Conservation (phyloP, 768 basidiomycete genomes). For the Tephrocybe sp. region DNA sequence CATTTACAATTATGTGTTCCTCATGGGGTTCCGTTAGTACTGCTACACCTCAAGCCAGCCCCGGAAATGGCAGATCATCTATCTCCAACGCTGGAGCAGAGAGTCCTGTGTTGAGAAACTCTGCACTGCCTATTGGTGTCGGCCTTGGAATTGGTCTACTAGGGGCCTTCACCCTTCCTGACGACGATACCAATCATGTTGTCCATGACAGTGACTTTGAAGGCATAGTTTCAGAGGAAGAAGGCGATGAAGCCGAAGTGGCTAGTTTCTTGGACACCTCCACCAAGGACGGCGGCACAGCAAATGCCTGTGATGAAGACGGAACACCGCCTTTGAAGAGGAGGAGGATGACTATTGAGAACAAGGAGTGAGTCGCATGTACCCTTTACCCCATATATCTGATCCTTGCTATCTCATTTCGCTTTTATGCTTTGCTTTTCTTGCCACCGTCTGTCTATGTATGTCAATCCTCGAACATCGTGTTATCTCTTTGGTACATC, state of each 20-base stretch:
- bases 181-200: conserved; percentile 25
- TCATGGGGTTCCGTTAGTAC: conserved; percentile 34
- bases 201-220: conserved; percentile 33
- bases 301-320: conserved; percentile 19
- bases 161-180: conserved; percentile 52
- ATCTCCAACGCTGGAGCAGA: conserved; percentile 38
- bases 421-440: conserved; percentile 19
- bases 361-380: conserved; percentile 13
- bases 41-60: conserved; percentile 15
- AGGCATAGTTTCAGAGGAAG: conserved; percentile 29
- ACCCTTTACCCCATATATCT: conserved; percentile 15
- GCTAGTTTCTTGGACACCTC: conserved; percentile 7
- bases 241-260: conserved; percentile 25
- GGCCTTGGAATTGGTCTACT: conserved; percentile 55
- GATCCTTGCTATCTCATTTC: conserved; percentile 17
- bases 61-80: conserved; percentile 26
- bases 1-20: conserved; percentile 47
- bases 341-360: conserved; percentile 41
- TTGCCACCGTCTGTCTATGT: conserved; percentile 10
- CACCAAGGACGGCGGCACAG: conserved; percentile 1
- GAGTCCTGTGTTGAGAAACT: conserved; percentile 56
- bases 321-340: conserved; percentile 49
- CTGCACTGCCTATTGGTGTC: conserved; percentile 31
- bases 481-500: conserved; percentile 21
- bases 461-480: conserved; percentile 4